Percentiles rank a stretch among this genome's conserved stretches.
These are phyloP conservation scores for Candida alai DNA, from an alignment of 805 yeast genomes.

Conservation along the genomic window DNA sequence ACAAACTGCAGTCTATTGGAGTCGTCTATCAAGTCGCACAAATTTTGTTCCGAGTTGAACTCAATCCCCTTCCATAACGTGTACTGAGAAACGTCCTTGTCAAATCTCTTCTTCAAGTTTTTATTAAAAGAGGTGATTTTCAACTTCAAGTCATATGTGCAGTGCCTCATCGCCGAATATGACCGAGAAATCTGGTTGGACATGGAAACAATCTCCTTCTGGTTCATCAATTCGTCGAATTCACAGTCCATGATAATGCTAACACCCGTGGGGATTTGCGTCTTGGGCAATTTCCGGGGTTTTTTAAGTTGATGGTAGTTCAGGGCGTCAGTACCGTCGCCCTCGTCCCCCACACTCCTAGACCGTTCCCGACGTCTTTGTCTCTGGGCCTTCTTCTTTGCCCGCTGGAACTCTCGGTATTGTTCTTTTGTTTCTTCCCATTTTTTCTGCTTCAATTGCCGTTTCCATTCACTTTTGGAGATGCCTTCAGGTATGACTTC, in stretches of 20 bases:
- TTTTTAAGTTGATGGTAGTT: conserved; percentile 19
- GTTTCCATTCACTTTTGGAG: conserved; percentile 84
- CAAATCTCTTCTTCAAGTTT: conserved; percentile 64
- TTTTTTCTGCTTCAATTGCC: conserved; percentile 50
- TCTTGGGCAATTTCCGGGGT: conserved; percentile 32
- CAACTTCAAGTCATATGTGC: conserved; percentile 54
- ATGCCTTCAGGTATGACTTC: conserved; percentile 69
- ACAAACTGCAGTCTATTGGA: conserved; percentile 41
- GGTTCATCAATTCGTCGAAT: conserved; percentile 86
- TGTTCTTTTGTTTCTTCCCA: conserved; percentile 67
- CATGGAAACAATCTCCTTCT: conserved; percentile 63
- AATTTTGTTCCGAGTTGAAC: conserved; percentile 38
- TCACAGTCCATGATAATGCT: conserved; percentile 78
- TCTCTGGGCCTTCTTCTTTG: conserved; percentile 45
- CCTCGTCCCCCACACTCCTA: conserved; percentile 26
- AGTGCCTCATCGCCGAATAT: conserved; percentile 72
- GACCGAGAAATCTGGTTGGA: conserved; percentile 78
- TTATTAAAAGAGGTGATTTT: conserved; percentile 63
- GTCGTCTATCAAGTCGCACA: conserved; percentile 22
- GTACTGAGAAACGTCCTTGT: conserved; percentile 54
- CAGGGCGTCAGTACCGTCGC: conserved; percentile 13
- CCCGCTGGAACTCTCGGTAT: conserved; percentile 49
- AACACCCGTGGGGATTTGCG: conserved; percentile 48
- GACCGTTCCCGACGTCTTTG: conserved; percentile 22
- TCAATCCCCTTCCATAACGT: conserved; percentile 64